These are phyloP conservation scores for Spathaspora boniae DNA, from an alignment of 805 yeast species.

Conservation along the genomic window DNA sequence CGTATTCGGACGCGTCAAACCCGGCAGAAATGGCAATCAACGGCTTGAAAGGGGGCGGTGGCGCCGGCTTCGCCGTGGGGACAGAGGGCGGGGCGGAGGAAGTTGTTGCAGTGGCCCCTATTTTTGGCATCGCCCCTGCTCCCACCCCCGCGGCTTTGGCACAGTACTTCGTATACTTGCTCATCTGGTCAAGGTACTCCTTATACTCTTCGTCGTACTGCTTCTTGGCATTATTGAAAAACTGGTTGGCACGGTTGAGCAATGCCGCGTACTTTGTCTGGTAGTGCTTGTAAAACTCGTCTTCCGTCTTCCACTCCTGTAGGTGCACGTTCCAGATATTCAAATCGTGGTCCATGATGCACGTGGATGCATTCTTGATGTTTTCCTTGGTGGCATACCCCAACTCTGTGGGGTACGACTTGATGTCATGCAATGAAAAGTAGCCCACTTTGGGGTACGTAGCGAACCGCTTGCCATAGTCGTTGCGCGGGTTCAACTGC, in stretches of 20 bases:
- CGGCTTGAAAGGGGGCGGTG: slow-evolving; percentile 40
- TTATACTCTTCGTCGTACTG: slow-evolving; percentile 38
- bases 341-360: slow-evolving; percentile 73
- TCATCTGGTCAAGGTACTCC: slow-evolving; percentile 21
- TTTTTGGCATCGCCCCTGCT: too few species aligned
- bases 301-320: slow-evolving; percentile 58
- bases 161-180: slow-evolving; percentile 29
- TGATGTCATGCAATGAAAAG: slow-evolving; percentile 79
- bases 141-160: too few species aligned
- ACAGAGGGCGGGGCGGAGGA: too few species aligned
- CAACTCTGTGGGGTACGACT: slow-evolving; percentile 79
- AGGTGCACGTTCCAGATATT: slow-evolving; percentile 84
- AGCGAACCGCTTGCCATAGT: slow-evolving; percentile 44
- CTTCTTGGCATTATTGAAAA: slow-evolving; percentile 46
- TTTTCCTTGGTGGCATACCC: slow-evolving; percentile 73
- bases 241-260: slow-evolving; percentile 65
- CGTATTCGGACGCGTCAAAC: slow-evolving; percentile 83
- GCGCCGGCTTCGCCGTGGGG: slow-evolving; percentile 25
- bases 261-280: slow-evolving; percentile 56
- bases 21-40: slow-evolving; percentile 80
- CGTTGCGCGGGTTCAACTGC: slow-evolving; percentile 38
- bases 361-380: slow-evolving; percentile 72
- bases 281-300: slow-evolving; percentile 64
- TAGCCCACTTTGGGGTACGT: slow-evolving; percentile 67
- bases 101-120: too few species aligned